These are phyloP conservation scores for Metschnikowia shivogae DNA, from an alignment of 805 yeast genomes.

Conservation along the genomic window DNA sequence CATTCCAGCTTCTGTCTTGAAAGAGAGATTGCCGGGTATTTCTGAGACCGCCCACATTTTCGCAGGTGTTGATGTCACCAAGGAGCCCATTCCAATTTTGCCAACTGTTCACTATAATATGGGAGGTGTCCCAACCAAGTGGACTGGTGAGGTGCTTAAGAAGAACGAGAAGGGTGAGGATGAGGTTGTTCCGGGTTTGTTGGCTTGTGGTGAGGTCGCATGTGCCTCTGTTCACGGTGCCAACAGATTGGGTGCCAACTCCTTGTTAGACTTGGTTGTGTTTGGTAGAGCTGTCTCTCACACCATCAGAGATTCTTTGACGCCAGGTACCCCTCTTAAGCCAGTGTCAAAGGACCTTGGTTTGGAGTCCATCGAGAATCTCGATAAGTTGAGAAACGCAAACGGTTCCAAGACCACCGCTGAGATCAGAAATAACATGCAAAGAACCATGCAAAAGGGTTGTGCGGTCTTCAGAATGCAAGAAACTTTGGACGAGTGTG, in stretches of 20 bases:
- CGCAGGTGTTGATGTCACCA: constrained; percentile 99
- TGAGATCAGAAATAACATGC: constrained; percentile 87
- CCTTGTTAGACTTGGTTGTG: constrained; percentile 91
- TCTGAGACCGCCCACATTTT: constrained; percentile 97
- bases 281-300: constrained; percentile 98
- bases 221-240: constrained; percentile 99
- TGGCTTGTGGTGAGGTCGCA: constrained; percentile 98
- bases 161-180: constrained; percentile 85
- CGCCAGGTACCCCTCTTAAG: constrained; percentile 85
- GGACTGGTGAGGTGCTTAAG: constrained; percentile 91
- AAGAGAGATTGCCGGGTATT: constrained; percentile 98
- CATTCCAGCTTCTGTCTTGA: constrained; percentile 83
- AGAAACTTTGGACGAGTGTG: constrained; percentile 89
- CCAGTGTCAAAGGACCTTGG: constrained; percentile 85
- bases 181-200: constrained; percentile 83
- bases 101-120: constrained; percentile 99
- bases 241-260: constrained; percentile 98
- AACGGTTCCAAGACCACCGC: constrained; percentile 81
- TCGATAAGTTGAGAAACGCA: constrained; percentile 85
- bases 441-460: constrained; percentile 92
- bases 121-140: constrained; percentile 99
- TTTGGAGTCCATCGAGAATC: constrained; percentile 81
- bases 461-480: constrained; percentile 96
- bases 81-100: constrained; percentile 96
- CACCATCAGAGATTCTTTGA: constrained; percentile 77